Evolutionary conservation across 2,329 filamentous ascomycete species (phyloP).

Genomic region (Ophiostoma australiae): DNA sequence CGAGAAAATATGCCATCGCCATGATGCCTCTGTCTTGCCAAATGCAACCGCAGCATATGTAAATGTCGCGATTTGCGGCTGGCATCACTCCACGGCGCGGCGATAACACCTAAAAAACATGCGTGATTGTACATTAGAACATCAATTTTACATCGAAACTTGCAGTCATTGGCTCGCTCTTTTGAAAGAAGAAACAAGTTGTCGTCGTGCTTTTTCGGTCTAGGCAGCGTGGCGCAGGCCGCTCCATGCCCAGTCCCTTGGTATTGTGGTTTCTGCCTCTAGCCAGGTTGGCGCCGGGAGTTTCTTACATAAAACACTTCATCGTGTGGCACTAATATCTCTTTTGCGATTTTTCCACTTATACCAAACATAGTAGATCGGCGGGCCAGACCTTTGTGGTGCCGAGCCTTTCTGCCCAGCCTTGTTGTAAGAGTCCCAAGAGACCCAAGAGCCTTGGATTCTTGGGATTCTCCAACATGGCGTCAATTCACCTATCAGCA

Average conservation of each 20-base stretch:
- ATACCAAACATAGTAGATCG: neutral
- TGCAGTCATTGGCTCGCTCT: neutral
- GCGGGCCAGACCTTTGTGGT: neutral
- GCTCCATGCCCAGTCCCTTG: neutral
- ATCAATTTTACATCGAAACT: neutral
- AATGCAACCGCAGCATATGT: neutral
- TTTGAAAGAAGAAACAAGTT: neutral
- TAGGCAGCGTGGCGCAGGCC: neutral
- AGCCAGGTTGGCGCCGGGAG: slow-evolving; percentile 1
- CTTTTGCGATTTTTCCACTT: neutral
- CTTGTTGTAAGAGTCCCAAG: neutral
- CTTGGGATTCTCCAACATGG: neutral
- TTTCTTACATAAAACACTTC: neutral
- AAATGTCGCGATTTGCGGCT: neutral
- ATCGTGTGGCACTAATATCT: neutral
- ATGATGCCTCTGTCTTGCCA: neutral
- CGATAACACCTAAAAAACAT: neutral
- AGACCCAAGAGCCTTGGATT: neutral
- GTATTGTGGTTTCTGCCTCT: neutral
- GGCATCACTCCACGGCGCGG: neutral
- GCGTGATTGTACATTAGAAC: neutral
- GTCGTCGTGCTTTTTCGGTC: neutral
- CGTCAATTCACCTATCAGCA: neutral
- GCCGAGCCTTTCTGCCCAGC: neutral
- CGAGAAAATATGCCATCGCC: neutral